These are phyloP conservation scores for Xylariomycetidae sp. DNA, from an alignment of 2,329 filamentous ascomycete genomes.

Conservation along the genomic window DNA sequence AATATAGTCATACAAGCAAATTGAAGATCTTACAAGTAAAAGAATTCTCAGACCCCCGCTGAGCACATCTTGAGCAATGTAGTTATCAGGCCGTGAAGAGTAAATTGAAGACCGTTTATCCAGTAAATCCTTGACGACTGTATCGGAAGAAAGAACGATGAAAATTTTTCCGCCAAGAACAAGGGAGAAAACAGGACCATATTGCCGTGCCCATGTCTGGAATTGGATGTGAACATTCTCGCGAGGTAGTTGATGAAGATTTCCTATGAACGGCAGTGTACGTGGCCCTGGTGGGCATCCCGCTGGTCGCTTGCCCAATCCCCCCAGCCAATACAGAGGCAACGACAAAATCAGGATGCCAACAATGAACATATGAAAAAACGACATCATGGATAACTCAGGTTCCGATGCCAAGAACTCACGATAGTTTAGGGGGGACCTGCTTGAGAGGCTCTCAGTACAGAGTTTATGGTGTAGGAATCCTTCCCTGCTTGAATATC, in stretches of 20 bases:
- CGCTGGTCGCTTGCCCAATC: conserved; percentile 14
- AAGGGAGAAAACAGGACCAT: conserved; percentile 47
- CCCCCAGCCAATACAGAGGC: background rate
- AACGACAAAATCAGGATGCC: too few species aligned
- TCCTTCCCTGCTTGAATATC: too few species aligned
- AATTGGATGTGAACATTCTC: conserved; percentile 40
- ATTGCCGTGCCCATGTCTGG: conserved; percentile 47
- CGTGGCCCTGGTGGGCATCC: conserved; percentile 45
- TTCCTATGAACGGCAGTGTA: conserved; percentile 46
- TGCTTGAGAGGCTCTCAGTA: too few species aligned
- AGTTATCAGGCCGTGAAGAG: conserved; percentile 38
- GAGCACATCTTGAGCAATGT: conserved; percentile 36
- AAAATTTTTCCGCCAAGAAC: conserved; percentile 44
- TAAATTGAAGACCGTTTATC: conserved; percentile 47
- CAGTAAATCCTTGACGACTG: conserved; percentile 45
- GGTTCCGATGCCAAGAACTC: too few species aligned
- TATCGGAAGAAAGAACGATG: conserved; percentile 41
- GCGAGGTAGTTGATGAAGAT: conserved; percentile 44
- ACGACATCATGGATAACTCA: too few species aligned
- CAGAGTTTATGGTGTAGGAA: too few species aligned
- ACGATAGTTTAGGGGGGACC: too few species aligned
- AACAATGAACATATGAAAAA: too few species aligned
- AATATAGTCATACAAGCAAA: background rate
- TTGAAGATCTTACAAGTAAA: conserved; percentile 17
- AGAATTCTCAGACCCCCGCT: conserved; percentile 13